phyloP scores from a whole-genome alignment of 2,329 filamentous ascomycete species.

The Beauveria caledonica region DNA sequence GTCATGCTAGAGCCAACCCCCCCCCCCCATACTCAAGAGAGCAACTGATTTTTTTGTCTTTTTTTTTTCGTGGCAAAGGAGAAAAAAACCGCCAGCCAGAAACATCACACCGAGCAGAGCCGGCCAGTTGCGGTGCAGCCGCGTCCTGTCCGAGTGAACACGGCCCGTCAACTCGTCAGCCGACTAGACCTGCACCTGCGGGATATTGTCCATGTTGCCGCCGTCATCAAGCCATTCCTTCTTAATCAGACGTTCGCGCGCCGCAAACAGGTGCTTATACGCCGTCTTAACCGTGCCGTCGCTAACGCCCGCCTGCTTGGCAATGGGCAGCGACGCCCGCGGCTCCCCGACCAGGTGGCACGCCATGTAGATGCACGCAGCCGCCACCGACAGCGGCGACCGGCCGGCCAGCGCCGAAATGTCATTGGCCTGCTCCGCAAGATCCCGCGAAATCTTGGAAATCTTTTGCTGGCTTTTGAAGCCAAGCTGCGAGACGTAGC shows the following conservation, averaged over 20 bases:
- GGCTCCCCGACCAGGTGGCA: constrained; percentile 75
- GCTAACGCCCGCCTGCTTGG: constrained; percentile 76
- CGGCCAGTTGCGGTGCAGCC: background rate
- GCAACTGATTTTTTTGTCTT: background rate
- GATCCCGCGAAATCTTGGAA: constrained; percentile 68
- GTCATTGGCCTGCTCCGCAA: constrained; percentile 69
- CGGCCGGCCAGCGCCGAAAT: constrained; percentile 81
- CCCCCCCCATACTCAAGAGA: background rate
- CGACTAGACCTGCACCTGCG: constrained; percentile 32
- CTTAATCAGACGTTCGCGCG: constrained; percentile 66
- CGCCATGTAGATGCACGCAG: constrained; percentile 94
- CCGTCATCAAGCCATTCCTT: constrained; percentile 66
- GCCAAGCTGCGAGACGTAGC: constrained; percentile 79
- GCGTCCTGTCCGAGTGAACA: background rate
- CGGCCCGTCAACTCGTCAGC: background rate
- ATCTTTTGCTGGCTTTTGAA: constrained; percentile 64
- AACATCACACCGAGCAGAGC: background rate
- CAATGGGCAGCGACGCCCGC: constrained; percentile 80
- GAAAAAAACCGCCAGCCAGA: background rate
- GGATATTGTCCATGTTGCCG: constrained; percentile 64
- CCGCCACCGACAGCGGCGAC: constrained; percentile 87
- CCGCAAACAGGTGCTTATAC: constrained; percentile 78
- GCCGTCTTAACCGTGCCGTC: constrained; percentile 95
- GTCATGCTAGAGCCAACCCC: background rate
- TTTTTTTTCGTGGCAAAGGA: background rate